Conservation (phyloP, 768 basidiomycete species). For the Kwoniella sp. region DNA sequence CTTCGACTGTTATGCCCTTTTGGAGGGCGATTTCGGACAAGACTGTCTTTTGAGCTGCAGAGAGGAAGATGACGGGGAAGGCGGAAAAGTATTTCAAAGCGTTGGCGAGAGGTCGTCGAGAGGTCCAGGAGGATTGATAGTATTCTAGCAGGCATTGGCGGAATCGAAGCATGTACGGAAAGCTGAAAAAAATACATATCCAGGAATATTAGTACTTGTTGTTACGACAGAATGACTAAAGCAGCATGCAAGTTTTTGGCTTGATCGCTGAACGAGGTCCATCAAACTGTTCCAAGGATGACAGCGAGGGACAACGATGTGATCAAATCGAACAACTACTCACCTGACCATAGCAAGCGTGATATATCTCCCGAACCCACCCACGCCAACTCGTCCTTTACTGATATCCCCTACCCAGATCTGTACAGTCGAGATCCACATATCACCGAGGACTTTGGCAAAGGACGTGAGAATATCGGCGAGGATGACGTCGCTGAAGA, state of each 20-base stretch:
- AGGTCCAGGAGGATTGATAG: constrained; percentile 65
- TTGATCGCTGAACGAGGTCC: too few relatives aligned
- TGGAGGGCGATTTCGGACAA: constrained; percentile 63
- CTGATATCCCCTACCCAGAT: constrained; percentile 81
- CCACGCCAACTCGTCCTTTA: constrained; percentile 64
- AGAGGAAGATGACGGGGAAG: constrained; percentile 93
- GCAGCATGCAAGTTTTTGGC: too few relatives aligned
- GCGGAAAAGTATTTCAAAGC: constrained; percentile 95
- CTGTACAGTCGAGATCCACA: constrained; percentile 86
- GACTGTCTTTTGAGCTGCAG: constrained; percentile 80
- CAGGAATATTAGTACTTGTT: too few relatives aligned
- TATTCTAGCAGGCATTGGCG: constrained; percentile 93
- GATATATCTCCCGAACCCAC: constrained; percentile 72
- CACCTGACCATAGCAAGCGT: constrained; percentile 86
- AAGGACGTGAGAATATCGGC: constrained; percentile 96
- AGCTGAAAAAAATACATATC: constrained; percentile 56
- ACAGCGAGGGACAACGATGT: too few relatives aligned
- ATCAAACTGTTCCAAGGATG: too few relatives aligned
- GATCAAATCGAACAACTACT: too few relatives aligned
- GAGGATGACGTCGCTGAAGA: constrained; percentile 88
- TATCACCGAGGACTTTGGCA: constrained; percentile 92
- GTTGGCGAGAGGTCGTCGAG: constrained; percentile 77
- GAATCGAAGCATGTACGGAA: constrained; percentile 87
- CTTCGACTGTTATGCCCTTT: constrained; percentile 58
- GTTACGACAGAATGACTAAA: too few relatives aligned